Evolutionary conservation across 2,329 filamentous ascomycete genomes (phyloP).

Genomic region (Penicillium vulpinum): DNA sequence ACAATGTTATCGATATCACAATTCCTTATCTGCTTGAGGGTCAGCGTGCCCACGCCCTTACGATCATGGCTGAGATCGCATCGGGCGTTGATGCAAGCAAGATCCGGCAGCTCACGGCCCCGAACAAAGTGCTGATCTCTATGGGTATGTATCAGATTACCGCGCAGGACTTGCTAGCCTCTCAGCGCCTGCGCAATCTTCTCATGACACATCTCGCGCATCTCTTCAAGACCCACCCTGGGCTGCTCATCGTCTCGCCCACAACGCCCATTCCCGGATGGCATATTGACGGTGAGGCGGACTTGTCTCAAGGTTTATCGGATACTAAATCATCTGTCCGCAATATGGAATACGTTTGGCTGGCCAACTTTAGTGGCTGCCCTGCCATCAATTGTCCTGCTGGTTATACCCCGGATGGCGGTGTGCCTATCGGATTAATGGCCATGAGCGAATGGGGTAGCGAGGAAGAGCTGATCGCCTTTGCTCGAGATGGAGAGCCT

Average conservation of each 20-base stretch:
- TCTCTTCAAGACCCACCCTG: slow-evolving; percentile 69
- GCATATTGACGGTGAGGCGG: slow-evolving; percentile 64
- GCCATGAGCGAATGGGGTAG: slow-evolving; percentile 57
- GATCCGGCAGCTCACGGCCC: slow-evolving; percentile 59
- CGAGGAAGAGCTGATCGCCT: slow-evolving; percentile 54
- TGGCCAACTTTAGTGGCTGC: slow-evolving; percentile 78
- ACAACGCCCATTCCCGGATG: slow-evolving; percentile 75
- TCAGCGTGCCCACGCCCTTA: slow-evolving; percentile 73
- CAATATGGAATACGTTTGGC: slow-evolving; percentile 82
- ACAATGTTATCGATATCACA: slow-evolving; percentile 49
- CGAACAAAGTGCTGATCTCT: slow-evolving; percentile 69
- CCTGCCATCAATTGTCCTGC: slow-evolving; percentile 74
- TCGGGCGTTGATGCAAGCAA: slow-evolving; percentile 52
- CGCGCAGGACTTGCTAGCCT: slow-evolving; percentile 69
- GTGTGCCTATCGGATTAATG: slow-evolving; percentile 55
- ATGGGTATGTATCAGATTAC: slow-evolving; percentile 63
- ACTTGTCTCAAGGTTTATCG: slow-evolving; percentile 63
- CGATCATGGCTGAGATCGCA: slow-evolving; percentile 72
- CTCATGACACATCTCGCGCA: slow-evolving; percentile 76
- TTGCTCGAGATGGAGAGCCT: slow-evolving; percentile 54
- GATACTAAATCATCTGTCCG: slow-evolving; percentile 72
- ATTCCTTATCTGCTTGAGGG: slow-evolving; percentile 65
- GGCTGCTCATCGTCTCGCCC: slow-evolving; percentile 75
- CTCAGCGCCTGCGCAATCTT: slow-evolving; percentile 70
- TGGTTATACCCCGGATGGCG: slow-evolving; percentile 60